Evolutionary conservation across 768 basidiomycete species (phyloP).

Genomic region (Hypholoma sublateritium): DNA sequence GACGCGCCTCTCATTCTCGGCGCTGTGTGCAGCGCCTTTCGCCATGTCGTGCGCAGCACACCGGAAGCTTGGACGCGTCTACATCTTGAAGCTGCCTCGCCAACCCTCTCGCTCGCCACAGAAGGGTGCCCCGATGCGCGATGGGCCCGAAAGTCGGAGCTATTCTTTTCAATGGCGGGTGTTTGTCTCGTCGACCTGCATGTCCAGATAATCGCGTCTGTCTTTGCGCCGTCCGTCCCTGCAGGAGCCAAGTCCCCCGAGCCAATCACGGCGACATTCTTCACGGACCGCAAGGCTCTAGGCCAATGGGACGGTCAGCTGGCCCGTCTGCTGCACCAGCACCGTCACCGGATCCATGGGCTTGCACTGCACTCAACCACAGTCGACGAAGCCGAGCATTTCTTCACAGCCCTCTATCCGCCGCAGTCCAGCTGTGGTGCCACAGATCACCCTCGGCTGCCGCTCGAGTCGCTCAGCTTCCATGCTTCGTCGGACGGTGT

Average conservation of each 20-base stretch:
- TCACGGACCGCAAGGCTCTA: neutral
- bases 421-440: neutral
- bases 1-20: slow-evolving; percentile 34
- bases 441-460: neutral
- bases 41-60: slow-evolving; percentile 24
- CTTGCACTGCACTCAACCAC: slow-evolving; percentile 10
- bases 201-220: slow-evolving; percentile 13
- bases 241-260: no score
- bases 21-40: slow-evolving; percentile 29
- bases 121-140: slow-evolving; percentile 1
- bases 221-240: no score
- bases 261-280: no score
- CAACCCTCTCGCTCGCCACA: slow-evolving; percentile 3
- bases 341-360: slow-evolving; percentile 5
- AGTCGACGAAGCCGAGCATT: slow-evolving; percentile 10
- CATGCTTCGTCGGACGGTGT: slow-evolving; percentile 9
- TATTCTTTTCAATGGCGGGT: slow-evolving; percentile 30
- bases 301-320: neutral
- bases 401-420: slow-evolving; percentile 12
- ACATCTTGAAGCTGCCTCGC: slow-evolving; percentile 14
- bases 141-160: slow-evolving; percentile 22
- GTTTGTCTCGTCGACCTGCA: slow-evolving; percentile 22
- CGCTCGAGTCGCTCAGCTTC: slow-evolving; percentile 6
- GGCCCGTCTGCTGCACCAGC: slow-evolving; percentile 8
- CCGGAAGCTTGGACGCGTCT: slow-evolving; percentile 31